Conservation (phyloP, 148 eudicot genomes). For the Amaranthus palmeri region DNA sequence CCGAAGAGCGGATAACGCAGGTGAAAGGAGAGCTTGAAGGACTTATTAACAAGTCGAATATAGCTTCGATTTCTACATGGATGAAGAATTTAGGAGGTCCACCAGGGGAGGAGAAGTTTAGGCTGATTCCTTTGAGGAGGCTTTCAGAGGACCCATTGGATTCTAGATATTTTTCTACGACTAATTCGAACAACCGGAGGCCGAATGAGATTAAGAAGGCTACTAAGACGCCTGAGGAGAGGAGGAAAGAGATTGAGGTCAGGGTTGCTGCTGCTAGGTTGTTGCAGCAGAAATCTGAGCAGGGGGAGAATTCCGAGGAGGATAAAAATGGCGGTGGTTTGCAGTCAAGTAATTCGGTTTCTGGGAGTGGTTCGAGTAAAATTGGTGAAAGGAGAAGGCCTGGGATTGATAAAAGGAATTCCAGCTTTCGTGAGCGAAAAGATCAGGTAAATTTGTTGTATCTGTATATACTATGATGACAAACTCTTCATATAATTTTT, state of each 20-base stretch:
- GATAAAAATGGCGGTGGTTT: conserved; percentile 20
- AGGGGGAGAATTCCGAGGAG: conserved; percentile 31
- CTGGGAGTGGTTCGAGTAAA: conserved; percentile 26
- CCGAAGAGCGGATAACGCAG: conserved; percentile 44
- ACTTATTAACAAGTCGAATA: conserved; percentile 63
- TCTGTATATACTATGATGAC: neutral
- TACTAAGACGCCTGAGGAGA: conserved; percentile 77
- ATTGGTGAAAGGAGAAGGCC: conserved; percentile 55
- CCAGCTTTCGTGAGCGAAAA: conserved; percentile 60
- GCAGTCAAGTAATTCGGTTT: neutral
- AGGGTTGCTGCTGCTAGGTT: conserved; percentile 89
- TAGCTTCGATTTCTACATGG: conserved; percentile 71
- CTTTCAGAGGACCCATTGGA: conserved; percentile 82
- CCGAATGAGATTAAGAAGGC: conserved; percentile 91
- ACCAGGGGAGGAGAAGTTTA: conserved; percentile 62
- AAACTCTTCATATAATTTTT: neutral
- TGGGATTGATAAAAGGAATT: conserved; percentile 47
- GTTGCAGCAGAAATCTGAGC: conserved; percentile 77
- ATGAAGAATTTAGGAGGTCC: conserved; percentile 70
- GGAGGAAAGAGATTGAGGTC: conserved; percentile 90
- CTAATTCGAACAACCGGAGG: conserved; percentile 20
- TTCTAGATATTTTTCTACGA: conserved; percentile 40
- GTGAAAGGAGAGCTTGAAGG: conserved; percentile 53
- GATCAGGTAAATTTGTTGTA: conserved; percentile 42
- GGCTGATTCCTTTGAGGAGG: conserved; percentile 63